phyloP scores from a whole-genome alignment of 306 rosid genomes.

The Datisca glomerata region DNA sequence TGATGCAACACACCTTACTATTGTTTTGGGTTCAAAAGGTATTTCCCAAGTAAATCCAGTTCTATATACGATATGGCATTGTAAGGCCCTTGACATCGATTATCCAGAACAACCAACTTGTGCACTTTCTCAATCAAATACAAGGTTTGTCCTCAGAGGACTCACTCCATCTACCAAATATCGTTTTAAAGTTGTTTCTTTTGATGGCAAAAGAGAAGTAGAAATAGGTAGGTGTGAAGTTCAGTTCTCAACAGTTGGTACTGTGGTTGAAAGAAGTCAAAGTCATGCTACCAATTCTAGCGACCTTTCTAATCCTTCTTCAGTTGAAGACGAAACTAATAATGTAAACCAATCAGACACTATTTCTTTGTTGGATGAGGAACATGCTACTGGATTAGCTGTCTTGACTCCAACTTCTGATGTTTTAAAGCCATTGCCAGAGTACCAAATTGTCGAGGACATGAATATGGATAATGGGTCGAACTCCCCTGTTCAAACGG shows the following conservation, averaged over 20 bases:
- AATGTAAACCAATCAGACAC: constrained; percentile 40
- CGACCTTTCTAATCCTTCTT: constrained; percentile 90
- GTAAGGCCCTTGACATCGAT: constrained; percentile 36
- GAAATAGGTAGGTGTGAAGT: constrained; percentile 46
- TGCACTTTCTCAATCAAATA: constrained; percentile 30
- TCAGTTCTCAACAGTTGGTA: constrained; percentile 43
- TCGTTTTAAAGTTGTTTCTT: constrained; percentile 46
- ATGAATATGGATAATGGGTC: constrained; percentile 44
- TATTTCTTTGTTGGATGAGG: constrained; percentile 52
- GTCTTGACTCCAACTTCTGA: constrained; percentile 30
- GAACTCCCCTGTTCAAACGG: constrained; percentile 40
- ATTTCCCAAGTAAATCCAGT: constrained; percentile 23
- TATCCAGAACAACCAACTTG: constrained; percentile 56
- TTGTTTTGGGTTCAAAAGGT: constrained; percentile 44
- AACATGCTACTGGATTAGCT: constrained; percentile 21
- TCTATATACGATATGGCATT: constrained; percentile 62
- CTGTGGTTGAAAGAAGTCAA: constrained; percentile 61
- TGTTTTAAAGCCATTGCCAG: constrained; percentile 33
- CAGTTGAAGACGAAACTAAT: constrained; percentile 90
- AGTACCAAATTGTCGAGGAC: constrained; percentile 46
- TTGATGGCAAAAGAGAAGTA: constrained; percentile 24
- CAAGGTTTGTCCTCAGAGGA: constrained; percentile 37
- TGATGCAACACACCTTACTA: constrained; percentile 44
- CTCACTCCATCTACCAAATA: constrained; percentile 66
- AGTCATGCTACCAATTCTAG: constrained; percentile 83